Evolutionary conservation across 345 rosid species (phyloP).

Genomic region (Populus tremula): DNA sequence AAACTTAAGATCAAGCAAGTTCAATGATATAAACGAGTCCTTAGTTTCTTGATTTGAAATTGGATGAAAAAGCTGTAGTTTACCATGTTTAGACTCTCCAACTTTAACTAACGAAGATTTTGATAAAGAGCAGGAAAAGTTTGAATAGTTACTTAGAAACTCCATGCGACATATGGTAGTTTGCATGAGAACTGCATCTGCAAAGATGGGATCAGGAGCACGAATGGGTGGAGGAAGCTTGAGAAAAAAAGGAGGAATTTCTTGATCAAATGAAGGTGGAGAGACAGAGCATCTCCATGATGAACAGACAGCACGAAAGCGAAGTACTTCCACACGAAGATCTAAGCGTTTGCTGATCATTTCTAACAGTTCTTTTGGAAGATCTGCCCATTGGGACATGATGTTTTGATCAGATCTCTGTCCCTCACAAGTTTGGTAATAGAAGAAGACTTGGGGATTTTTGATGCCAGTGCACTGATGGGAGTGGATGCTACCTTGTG

Average conservation of each 20-base stretch:
- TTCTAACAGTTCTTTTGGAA: slow-evolving; percentile 8
- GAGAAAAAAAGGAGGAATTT: neutral
- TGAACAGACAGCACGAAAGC: slow-evolving; percentile 16
- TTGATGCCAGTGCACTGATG: too few species aligned
- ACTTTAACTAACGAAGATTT: slow-evolving; percentile 10
- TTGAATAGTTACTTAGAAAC: neutral
- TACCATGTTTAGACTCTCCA: slow-evolving; percentile 1
- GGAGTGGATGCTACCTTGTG: too few species aligned
- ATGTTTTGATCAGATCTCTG: neutral
- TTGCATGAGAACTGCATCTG: neutral
- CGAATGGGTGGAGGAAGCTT: neutral
- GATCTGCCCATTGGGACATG: slow-evolving; percentile 10
- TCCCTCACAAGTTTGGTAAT: too few species aligned
- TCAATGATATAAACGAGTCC: neutral
- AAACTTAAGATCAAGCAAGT: neutral
- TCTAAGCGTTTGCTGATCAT: slow-evolving; percentile 9
- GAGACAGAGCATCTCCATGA: slow-evolving; percentile 9
- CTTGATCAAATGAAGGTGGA: neutral
- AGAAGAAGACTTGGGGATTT: too few species aligned
- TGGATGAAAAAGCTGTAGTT: slow-evolving; percentile 11
- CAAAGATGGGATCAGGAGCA: neutral
- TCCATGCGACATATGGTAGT: neutral
- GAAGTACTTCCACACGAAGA: slow-evolving; percentile 3
- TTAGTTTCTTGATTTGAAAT: neutral
- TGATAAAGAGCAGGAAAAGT: neutral